phyloP scores from a whole-genome alignment of 805 yeast species.

The Schwanniomyces pseudopolymorphus region DNA sequence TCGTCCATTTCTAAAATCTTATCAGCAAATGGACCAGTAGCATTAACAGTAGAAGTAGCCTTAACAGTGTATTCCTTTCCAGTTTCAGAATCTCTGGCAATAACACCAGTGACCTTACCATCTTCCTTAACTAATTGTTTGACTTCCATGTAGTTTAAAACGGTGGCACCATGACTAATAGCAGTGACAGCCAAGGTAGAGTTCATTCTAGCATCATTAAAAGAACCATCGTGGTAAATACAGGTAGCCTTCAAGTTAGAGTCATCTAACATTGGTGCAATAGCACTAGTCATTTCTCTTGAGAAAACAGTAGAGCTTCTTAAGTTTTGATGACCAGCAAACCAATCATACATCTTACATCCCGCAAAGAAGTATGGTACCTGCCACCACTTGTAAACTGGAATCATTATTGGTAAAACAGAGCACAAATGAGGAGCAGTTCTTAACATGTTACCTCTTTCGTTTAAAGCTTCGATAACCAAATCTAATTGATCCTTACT shows the following conservation, averaged over 20 bases:
- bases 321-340: conserved; percentile 87
- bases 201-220: conserved; percentile 91
- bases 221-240: conserved; percentile 93
- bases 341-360: conserved; percentile 85
- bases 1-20: conserved; percentile 82
- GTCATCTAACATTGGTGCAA: conserved; percentile 84
- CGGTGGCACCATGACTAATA: conserved; percentile 82
- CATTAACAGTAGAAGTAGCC: conserved; percentile 80
- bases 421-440: conserved; percentile 91
- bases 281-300: conserved; percentile 61
- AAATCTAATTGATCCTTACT: conserved; percentile 86
- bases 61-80: conserved; percentile 59
- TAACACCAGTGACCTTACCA: conserved; percentile 67
- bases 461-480: conserved; percentile 86
- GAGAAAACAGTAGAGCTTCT: conserved; percentile 73
- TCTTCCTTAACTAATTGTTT: conserved; percentile 67
- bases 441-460: conserved; percentile 79
- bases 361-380: conserved; percentile 92
- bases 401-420: conserved; percentile 89
- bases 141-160: conserved; percentile 83
- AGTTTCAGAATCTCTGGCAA: conserved; percentile 70
- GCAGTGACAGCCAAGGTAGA: conserved; percentile 85
- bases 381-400: conserved; percentile 96
- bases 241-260: conserved; percentile 81
- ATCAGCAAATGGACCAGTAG: conserved; percentile 94